Evolutionary conservation across 2,329 filamentous ascomycete species (phyloP), one percentile per base, ranked within the genome.

Genomic region (Bipolaris zeicola): DNA sequence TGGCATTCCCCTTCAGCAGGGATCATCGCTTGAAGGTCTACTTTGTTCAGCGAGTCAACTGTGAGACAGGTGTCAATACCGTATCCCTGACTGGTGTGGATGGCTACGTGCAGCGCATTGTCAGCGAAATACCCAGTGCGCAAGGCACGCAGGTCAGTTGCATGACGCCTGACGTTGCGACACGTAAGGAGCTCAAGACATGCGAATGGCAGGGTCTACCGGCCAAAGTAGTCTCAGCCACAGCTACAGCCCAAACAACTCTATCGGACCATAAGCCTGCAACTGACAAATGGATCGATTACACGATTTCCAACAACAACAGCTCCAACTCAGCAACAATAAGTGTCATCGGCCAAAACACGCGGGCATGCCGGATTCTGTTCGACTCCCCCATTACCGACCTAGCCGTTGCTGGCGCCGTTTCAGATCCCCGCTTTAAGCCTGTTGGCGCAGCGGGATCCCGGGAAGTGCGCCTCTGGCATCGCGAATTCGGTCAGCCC

Each of bases 1-100:
- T 85, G 2, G 91, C 90, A 1, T 97, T 96, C 75, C 95, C 95
- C 0, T 98, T 98, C 77, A 95, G 91, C 0, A 79, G 85, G 20
- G 83, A 87, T 57, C 90, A 88, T 71, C 85, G 91, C 36, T 86
- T 96, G 75, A 98, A 98, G 76, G 82, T 94, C 45, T 96, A 88
- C 76, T 97, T 98, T 74, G 81, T 90, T 47, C 93, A 99, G 73
- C 85, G 85, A 8, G 81, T 97, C 45, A 85, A 96, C 63, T 83
- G 96, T 8, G 89, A 82, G 63, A 85, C 82, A 3, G 87, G 88
- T n/a, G 78, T 82, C 13, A 91, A 92, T 63, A 80, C 78, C 2
- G 89, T 93, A 38, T 86, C 85, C 24, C 60, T 77, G 54, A 73
- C 72, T 8, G 74, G 72, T 8, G 58, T 75, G 11, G 70, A 76